Conservation (phyloP, 352 stramenopile species). For the Pythium diclinum region DNA sequence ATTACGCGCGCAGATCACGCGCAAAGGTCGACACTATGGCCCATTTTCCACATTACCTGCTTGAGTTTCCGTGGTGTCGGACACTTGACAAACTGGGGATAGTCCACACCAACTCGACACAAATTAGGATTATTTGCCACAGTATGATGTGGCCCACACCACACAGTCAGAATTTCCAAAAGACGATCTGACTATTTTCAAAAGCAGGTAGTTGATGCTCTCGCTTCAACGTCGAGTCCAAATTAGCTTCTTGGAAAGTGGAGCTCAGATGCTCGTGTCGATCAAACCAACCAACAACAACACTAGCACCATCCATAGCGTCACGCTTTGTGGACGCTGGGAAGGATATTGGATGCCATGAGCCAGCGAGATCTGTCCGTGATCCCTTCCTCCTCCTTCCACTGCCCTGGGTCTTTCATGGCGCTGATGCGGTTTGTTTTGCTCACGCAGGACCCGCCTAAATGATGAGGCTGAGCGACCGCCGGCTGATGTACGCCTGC, state of each 20-base stretch:
- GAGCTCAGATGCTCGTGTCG: too few relatives aligned
- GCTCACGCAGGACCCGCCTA: background rate
- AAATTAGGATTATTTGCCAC: background rate
- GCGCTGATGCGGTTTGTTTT: background rate
- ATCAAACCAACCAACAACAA: too few relatives aligned
- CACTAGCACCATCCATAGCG: too few relatives aligned
- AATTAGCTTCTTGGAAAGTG: background rate
- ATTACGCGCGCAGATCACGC: background rate
- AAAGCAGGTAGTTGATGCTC: background rate
- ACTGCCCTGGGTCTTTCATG: background rate
- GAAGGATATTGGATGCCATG: background rate
- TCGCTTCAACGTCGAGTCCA: constrained; percentile 10
- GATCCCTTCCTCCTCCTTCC: background rate
- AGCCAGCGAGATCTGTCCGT: constrained; percentile 3
- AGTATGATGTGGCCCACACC: constrained; percentile 16
- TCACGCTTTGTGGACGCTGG: background rate
- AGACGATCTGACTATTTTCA: background rate
- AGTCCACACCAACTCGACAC: constrained; percentile 6
- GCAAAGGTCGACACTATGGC: background rate
- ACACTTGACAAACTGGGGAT: background rate
- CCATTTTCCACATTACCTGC: constrained; percentile 9
- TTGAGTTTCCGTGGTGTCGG: background rate
- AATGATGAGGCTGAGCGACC: constrained; percentile 31
- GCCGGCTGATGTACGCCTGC: constrained; percentile 36
- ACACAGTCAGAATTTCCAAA: background rate